These are phyloP conservation scores for Pleurotus giganteus DNA, from an alignment of 768 basidiomycete species.

Conservation along the genomic window DNA sequence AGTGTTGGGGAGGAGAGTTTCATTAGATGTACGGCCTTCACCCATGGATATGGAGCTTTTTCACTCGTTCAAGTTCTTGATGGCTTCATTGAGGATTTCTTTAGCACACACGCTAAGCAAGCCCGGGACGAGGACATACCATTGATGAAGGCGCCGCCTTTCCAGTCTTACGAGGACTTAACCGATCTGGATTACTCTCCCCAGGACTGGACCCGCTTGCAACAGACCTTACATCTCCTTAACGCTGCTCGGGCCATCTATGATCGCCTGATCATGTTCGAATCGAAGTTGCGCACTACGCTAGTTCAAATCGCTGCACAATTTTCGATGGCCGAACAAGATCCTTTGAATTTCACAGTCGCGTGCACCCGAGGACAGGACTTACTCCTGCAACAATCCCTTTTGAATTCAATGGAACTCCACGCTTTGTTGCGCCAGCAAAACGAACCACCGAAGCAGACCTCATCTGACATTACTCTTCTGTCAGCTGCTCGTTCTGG, in stretches of 20 bases:
- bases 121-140: slow-evolving; percentile 38
- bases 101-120: slow-evolving; percentile 59
- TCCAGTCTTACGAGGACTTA: slow-evolving; percentile 56
- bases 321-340: slow-evolving; percentile 55
- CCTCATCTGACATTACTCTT: slow-evolving; percentile 35
- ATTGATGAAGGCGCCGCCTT: slow-evolving; percentile 19
- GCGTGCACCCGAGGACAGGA: slow-evolving; percentile 66
- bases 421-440: slow-evolving; percentile 43
- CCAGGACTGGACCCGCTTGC: slow-evolving; percentile 88
- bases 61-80: slow-evolving; percentile 78
- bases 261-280: slow-evolving; percentile 68
- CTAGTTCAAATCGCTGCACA: slow-evolving; percentile 58
- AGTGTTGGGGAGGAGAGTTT: slow-evolving; percentile 79
- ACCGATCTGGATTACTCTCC: slow-evolving; percentile 83
- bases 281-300: slow-evolving; percentile 60
- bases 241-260: slow-evolving; percentile 74
- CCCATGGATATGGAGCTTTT: slow-evolving; percentile 82
- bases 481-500: slow-evolving; percentile 55
- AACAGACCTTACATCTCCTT: slow-evolving; percentile 77
- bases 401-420: slow-evolving; percentile 79
- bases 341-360: slow-evolving; percentile 52
- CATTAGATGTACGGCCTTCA: slow-evolving; percentile 71
- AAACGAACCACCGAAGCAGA: slow-evolving; percentile 13
- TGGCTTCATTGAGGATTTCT: slow-evolving; percentile 65
- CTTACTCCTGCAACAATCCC: slow-evolving; percentile 77